Evolutionary conservation across 352 stramenopile species (phyloP).

Genomic region (Globisporangium ultimum): DNA sequence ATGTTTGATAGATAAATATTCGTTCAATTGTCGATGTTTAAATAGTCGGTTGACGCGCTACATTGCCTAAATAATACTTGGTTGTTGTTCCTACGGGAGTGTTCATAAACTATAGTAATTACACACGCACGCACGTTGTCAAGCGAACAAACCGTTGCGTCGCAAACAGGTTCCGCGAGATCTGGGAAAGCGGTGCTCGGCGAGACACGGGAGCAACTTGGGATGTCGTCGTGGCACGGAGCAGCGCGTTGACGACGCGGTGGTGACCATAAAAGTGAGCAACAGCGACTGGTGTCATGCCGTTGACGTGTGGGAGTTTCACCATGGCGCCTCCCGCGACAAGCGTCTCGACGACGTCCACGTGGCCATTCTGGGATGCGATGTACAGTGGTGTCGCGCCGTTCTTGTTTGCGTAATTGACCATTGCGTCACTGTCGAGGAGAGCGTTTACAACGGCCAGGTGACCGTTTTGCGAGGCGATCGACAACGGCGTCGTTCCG

Average conservation of each 20-base stretch:
- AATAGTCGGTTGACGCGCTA: too few relatives aligned
- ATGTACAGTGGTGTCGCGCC: slow-evolving; percentile 12
- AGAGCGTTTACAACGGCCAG: slow-evolving; percentile 4
- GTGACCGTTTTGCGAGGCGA: slow-evolving; percentile 14
- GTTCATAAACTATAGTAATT: neutral
- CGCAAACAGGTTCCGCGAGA: neutral
- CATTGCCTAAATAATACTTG: too few relatives aligned
- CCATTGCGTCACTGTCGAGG: slow-evolving; percentile 5
- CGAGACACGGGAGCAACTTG: neutral
- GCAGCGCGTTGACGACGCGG: neutral
- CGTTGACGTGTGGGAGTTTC: slow-evolving; percentile 2
- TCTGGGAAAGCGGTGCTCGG: neutral
- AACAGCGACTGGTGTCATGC: neutral
- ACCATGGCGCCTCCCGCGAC: slow-evolving; percentile 5
- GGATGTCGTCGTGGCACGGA: neutral
- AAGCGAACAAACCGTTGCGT: neutral
- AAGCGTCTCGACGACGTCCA: slow-evolving; percentile 3
- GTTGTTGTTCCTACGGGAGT: too few relatives aligned
- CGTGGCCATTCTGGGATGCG: slow-evolving; percentile 12
- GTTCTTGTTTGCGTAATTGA: slow-evolving; percentile 6
- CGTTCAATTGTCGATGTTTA: too few relatives aligned
- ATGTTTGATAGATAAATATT: too few relatives aligned
- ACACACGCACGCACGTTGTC: neutral
- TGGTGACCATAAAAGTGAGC: slow-evolving; percentile 3
- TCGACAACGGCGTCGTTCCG: slow-evolving; percentile 7